Base-by-base conservation (phyloP, 805 yeast species). In the Kregervanrija pseudodelftensis region DNA sequence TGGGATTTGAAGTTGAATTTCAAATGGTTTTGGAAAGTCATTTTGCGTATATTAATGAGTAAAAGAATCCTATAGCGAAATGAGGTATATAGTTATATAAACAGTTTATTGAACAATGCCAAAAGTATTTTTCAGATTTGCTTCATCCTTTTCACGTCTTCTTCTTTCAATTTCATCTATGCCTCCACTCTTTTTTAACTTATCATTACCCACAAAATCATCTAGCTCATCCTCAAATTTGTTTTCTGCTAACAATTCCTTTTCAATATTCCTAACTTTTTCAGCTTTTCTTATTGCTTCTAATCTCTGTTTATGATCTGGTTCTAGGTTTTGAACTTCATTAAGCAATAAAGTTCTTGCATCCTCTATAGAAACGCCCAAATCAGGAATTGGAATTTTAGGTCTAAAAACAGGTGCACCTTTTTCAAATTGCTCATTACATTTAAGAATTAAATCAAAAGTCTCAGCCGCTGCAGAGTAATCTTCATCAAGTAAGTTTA, bases 261-360 rank as follows among this genome's bases (percentile, higher is more conserved):
- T 74, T 57, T 87, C 95, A 51, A 74, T 79, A 54, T 79, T 79
- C 56, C 97, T 73, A 22, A 88, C 58, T 56, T 80, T 80, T 56
- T 91, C 97, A 0, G 97, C 96, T 47, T 78, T 81, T 54, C 79
- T 84, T 33, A 93, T 85, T 0, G 99, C 99, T 52, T 85, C 95
- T 1, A 88, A 70, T 41, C 99, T 73, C 35, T 79, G 69, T 36
- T 86, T 87, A 59, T 89, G 96, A 56, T 93, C 80, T 1, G 98
- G 97, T 43, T 70, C 74, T 42, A 93, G 64, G 0, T 87, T 82
- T 15, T 73, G 76, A 2, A 93, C 96, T 53, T 90, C 96, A 10
- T 73, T 69, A 53, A 93, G 63, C 22, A 93, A 76, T 2, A 95
- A 95, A 56, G 85, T 90, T 52, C 87, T 76, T 14, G 83, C 65